Conservation (phyloP, 2,329 filamentous ascomycete genomes). For the Fusarium sulawesiense region DNA sequence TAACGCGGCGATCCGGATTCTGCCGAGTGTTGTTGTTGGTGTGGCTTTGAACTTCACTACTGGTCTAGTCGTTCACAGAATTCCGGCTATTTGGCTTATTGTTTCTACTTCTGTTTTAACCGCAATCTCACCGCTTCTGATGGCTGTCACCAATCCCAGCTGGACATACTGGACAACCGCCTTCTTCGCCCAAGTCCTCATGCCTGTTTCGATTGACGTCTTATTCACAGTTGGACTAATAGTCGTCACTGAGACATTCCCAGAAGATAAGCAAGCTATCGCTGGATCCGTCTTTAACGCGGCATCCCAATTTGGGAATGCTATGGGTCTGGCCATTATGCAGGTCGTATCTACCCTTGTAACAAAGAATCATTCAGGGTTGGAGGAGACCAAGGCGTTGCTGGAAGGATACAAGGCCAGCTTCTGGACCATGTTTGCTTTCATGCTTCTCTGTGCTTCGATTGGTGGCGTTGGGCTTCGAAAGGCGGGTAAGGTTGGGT, state of each 20-base stretch:
- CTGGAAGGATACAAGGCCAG: conserved; percentile 62
- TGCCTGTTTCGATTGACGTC: conserved; percentile 57
- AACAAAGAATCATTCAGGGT: conserved; percentile 49
- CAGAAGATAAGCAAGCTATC: conserved; percentile 66
- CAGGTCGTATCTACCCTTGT: conserved; percentile 58
- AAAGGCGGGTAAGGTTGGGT: conserved; percentile 46
- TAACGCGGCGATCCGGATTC: conserved; percentile 57
- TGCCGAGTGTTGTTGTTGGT: conserved; percentile 58
- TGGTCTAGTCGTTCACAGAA: conserved; percentile 58
- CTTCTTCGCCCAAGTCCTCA: conserved; percentile 57
- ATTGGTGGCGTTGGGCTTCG: conserved; percentile 55
- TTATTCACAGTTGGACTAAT: conserved; percentile 68
- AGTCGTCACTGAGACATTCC: conserved; percentile 65
- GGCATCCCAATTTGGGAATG: conserved; percentile 65
- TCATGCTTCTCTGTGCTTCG: conserved; percentile 55
- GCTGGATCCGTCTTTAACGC: conserved; percentile 73
- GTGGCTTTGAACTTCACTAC: conserved; percentile 56
- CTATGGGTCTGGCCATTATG: conserved; percentile 60
- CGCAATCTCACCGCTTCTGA: conserved; percentile 62
- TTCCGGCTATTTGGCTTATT: conserved; percentile 55
- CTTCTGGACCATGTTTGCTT: conserved; percentile 63
- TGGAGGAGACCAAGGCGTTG: conserved; percentile 48
- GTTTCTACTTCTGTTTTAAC: conserved; percentile 55
- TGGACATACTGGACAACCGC: conserved; percentile 64
- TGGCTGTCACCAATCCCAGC: conserved; percentile 62